A percentile compares a stretch with the other conserved stretches of the same genome.
phyloP scores from a whole-genome alignment of 441 rosid species.

The Adansonia gregorii region DNA sequence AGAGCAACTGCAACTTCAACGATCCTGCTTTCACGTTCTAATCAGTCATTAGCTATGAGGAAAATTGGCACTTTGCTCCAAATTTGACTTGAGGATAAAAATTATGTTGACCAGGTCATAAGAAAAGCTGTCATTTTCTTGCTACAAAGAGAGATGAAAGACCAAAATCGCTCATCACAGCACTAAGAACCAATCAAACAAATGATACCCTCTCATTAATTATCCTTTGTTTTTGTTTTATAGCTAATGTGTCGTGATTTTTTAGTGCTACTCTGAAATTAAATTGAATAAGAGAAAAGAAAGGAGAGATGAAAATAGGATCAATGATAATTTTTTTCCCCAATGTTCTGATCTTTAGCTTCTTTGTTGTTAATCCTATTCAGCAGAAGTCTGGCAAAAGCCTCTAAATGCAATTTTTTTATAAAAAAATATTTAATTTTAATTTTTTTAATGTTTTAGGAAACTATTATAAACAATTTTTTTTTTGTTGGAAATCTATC shows the following conservation, averaged over 20 bases:
- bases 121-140: neutral
- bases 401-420: no score
- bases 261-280: neutral
- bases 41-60: neutral
- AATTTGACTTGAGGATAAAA: neutral
- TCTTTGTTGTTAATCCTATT: neutral
- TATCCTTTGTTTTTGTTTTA: neutral
- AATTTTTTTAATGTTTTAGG: no score
- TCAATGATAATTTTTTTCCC: neutral
- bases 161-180: neutral
- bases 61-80: neutral
- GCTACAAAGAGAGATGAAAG: no score
- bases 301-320: slow-evolving; percentile 8
- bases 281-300: neutral
- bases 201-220: neutral
- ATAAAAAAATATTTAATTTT: no score
- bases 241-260: neutral
- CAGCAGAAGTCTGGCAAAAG: neutral
- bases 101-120: neutral
- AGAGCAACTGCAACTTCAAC: neutral
- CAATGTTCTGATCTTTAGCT: neutral
- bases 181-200: neutral
- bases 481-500: no score
- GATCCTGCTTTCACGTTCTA: neutral
- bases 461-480: no score